Percentiles rank a stretch among this genome's conserved stretches.
These are phyloP conservation scores for Sphaerulina musiva DNA, from an alignment of 2,329 filamentous ascomycete genomes.

Conservation along the genomic window DNA sequence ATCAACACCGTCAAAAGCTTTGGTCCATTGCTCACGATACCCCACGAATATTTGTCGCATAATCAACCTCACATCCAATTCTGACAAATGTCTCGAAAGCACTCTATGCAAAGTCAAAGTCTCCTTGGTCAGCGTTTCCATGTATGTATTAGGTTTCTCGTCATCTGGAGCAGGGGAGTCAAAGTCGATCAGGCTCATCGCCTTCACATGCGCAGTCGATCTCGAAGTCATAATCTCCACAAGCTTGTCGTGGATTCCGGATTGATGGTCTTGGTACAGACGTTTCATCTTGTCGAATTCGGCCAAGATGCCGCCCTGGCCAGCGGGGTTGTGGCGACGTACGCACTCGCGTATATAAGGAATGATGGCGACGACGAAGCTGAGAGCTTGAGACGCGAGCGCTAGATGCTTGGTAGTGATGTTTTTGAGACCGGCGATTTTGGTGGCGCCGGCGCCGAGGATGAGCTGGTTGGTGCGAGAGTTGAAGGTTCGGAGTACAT, in stretches of 20 bases:
- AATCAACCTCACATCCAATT: conserved; percentile 69
- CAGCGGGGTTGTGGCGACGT: conserved; percentile 58
- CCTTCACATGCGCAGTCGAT: conserved; percentile 65
- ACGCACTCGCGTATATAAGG: conserved; percentile 90
- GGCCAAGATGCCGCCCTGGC: conserved; percentile 52
- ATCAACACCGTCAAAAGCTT: conserved; percentile 59
- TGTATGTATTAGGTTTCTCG: conserved; percentile 55
- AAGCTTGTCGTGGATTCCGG: conserved; percentile 83
- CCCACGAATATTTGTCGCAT: conserved; percentile 78
- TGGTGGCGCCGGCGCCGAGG: conserved; percentile 84
- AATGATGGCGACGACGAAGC: conserved; percentile 78
- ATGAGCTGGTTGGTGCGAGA: conserved; percentile 95
- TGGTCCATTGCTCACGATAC: conserved; percentile 73
- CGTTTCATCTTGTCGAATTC: conserved; percentile 86
- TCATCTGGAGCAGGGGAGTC: conserved; percentile 41
- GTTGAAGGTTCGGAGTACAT: conserved; percentile 90
- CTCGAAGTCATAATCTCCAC: conserved; percentile 86
- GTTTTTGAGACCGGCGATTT: conserved; percentile 83
- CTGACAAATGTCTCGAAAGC: conserved; percentile 71
- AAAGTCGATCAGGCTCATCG: conserved; percentile 71
- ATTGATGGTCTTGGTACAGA: conserved; percentile 80
- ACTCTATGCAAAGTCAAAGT: conserved; percentile 79
- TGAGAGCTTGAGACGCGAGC: conserved; percentile 79
- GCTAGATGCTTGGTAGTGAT: conserved; percentile 95
- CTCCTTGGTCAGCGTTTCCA: conserved; percentile 82